A percentile compares a stretch with the other conserved stretches of the same genome.
These are phyloP conservation scores for Iberis pinnata DNA, from an alignment of 345 rosid species.

Conservation along the genomic window DNA sequence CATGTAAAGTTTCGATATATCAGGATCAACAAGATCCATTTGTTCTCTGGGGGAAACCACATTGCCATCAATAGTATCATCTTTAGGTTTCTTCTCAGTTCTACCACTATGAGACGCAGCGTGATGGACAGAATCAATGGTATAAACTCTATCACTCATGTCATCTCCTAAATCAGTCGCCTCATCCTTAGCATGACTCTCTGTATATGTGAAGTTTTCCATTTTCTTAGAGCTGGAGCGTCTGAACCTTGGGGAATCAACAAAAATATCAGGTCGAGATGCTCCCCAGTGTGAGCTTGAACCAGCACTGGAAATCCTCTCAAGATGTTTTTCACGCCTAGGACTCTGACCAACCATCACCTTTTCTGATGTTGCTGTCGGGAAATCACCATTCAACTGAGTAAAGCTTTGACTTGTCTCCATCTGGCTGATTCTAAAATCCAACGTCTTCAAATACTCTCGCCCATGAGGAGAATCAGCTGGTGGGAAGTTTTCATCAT, in stretches of 20 bases:
- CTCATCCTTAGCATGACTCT: slow-evolving; percentile 48
- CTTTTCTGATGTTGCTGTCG: slow-evolving; percentile 48
- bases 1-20: slow-evolving; percentile 66
- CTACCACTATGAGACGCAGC: slow-evolving; percentile 13
- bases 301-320: slow-evolving; percentile 51
- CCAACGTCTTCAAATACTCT: slow-evolving; percentile 64
- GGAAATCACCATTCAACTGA: slow-evolving; percentile 45
- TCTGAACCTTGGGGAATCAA: slow-evolving; percentile 49
- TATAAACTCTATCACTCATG: slow-evolving; percentile 67
- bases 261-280: slow-evolving; percentile 36
- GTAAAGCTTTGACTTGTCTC: slow-evolving; percentile 49
- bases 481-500: slow-evolving; percentile 69
- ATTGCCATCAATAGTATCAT: slow-evolving; percentile 6
- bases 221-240: slow-evolving; percentile 46
- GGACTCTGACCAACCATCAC: slow-evolving; percentile 70
- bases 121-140: slow-evolving; percentile 63
- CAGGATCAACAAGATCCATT: slow-evolving; percentile 58
- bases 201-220: slow-evolving; percentile 38
- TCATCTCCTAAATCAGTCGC: slow-evolving; percentile 66
- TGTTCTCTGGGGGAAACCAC: slow-evolving; percentile 7
- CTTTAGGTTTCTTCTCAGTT: slow-evolving; percentile 17
- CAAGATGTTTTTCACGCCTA: slow-evolving; percentile 43
- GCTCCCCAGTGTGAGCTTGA: slow-evolving; percentile 38
- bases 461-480: slow-evolving; percentile 53
- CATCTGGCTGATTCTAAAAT: slow-evolving; percentile 58